A percentile compares a stretch with the other conserved stretches of the same genome.
phyloP scores from a whole-genome alignment of 2,329 filamentous ascomycete species.

The Coniochaeta hoffmannii region DNA sequence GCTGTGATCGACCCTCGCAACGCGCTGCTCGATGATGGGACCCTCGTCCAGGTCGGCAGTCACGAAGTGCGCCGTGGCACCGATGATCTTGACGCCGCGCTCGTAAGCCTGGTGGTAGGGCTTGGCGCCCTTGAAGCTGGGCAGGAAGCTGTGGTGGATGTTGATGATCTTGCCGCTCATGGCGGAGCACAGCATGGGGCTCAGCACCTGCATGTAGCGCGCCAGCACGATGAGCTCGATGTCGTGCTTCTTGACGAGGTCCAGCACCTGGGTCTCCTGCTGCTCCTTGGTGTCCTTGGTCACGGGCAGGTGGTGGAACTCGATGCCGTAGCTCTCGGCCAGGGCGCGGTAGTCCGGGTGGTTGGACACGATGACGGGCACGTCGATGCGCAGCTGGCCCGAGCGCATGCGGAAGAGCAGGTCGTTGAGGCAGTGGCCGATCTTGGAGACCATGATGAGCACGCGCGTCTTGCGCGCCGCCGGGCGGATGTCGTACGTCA shows the following conservation, averaged over 20 bases:
- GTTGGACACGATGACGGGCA: constrained; percentile 76
- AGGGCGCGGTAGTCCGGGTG: constrained; percentile 66
- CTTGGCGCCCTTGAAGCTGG: constrained; percentile 80
- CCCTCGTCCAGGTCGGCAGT: constrained; percentile 81
- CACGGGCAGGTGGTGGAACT: constrained; percentile 75
- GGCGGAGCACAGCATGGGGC: constrained; percentile 62
- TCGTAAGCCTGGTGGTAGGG: constrained; percentile 86
- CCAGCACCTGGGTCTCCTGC: constrained; percentile 66
- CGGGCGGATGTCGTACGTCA: constrained; percentile 66
- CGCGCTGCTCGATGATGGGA: constrained; percentile 80
- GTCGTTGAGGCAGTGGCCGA: constrained; percentile 79
- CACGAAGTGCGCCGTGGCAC: constrained; percentile 79
- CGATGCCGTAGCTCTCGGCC: constrained; percentile 65
- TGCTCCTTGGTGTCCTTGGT: constrained; percentile 68
- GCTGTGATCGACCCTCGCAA: constrained; percentile 68
- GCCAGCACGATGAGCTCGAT: constrained; percentile 77
- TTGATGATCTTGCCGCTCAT: constrained; percentile 89
- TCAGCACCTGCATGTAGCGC: constrained; percentile 83
- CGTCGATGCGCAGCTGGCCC: constrained; percentile 65
- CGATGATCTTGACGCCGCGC: constrained; percentile 81
- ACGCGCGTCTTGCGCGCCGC: constrained; percentile 64
- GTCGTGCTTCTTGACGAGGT: constrained; percentile 59
- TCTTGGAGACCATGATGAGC: constrained; percentile 86
- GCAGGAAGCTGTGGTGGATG: constrained; percentile 83
- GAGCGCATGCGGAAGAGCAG: constrained; percentile 72